Evolutionary conservation across 2,329 filamentous ascomycete genomes (phyloP).

Genomic region (Emydomyces testavorans): DNA sequence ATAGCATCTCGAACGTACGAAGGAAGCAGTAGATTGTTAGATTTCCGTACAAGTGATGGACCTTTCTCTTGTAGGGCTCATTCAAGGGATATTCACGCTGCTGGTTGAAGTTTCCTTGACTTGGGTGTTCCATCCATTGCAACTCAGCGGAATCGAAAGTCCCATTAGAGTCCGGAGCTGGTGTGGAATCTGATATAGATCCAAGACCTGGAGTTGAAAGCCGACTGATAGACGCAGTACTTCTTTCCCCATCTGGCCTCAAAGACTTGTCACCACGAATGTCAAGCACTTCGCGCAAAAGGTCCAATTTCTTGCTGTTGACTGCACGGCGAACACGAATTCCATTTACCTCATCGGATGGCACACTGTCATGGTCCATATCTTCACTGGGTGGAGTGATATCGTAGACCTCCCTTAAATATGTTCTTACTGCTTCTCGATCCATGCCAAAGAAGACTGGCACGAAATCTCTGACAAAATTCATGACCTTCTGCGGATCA

Average conservation of each 20-base stretch:
- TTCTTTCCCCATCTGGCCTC: conserved; percentile 66
- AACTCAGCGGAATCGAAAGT: conserved; percentile 41
- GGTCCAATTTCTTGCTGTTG: conserved; percentile 61
- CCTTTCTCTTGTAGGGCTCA: conserved; percentile 65
- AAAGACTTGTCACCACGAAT: conserved; percentile 58
- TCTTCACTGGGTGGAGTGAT: conserved; percentile 63
- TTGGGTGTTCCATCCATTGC: conserved; percentile 51
- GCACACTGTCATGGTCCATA: conserved; percentile 60
- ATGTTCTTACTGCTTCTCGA: conserved; percentile 55
- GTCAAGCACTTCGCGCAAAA: conserved; percentile 77
- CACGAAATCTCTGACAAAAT: conserved; percentile 67
- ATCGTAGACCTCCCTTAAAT: conserved; percentile 56
- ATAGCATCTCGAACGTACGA: conserved; percentile 83
- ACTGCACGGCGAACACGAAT: conserved; percentile 50
- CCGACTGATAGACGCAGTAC: conserved; percentile 65
- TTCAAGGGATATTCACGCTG: conserved; percentile 58
- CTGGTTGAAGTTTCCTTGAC: conserved; percentile 43
- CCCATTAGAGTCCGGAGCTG: conserved; percentile 28
- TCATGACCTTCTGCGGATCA: conserved; percentile 61
- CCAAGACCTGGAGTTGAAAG: conserved; percentile 76
- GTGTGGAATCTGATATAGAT: conserved; percentile 34
- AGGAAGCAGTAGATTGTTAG: conserved; percentile 90
- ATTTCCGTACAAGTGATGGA: conserved; percentile 86
- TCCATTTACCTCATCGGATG: conserved; percentile 58
- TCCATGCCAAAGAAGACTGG: conserved; percentile 65